A percentile compares a stretch with the other conserved stretches of the same genome.
These are phyloP conservation scores for Xylaria sp. DNA, from an alignment of 2,329 filamentous ascomycete genomes.

Conservation along the genomic window DNA sequence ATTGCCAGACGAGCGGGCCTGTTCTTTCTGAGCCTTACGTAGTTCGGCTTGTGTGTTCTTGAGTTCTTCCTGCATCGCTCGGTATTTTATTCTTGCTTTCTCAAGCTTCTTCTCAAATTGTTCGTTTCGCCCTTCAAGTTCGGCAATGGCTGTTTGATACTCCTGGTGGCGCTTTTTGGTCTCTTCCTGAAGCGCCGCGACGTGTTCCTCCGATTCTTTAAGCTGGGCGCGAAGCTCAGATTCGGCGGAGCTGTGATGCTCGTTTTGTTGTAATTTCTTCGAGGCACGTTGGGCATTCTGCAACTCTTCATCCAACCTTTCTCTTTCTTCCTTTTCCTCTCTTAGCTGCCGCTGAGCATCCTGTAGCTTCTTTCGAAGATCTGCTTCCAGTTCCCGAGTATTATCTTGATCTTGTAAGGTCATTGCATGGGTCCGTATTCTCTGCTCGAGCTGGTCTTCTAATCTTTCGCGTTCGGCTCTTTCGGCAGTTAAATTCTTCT, in stretches of 20 bases:
- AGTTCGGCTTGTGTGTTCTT: slow-evolving; percentile 68
- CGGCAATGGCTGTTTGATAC: slow-evolving; percentile 65
- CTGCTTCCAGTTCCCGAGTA: slow-evolving; percentile 48
- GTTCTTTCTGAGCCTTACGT: slow-evolving; percentile 52
- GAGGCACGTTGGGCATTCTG: slow-evolving; percentile 47
- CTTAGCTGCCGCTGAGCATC: slow-evolving; percentile 48
- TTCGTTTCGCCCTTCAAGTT: slow-evolving; percentile 71
- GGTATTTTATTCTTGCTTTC: slow-evolving; percentile 75
- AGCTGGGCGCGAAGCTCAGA: slow-evolving; percentile 49
- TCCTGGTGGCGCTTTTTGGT: slow-evolving; percentile 59
- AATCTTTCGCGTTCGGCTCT: slow-evolving; percentile 49
- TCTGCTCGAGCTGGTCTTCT: slow-evolving; percentile 51
- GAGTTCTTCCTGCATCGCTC: slow-evolving; percentile 76
- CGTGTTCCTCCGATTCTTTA: slow-evolving; percentile 46
- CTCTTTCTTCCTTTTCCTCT: slow-evolving; percentile 49
- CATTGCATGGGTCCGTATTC: slow-evolving; percentile 47
- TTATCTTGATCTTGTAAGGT: slow-evolving; percentile 49
- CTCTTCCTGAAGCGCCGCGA: slow-evolving; percentile 58
- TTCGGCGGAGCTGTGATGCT: slow-evolving; percentile 38
- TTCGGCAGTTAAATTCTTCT: slow-evolving; percentile 49
- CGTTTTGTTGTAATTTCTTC: slow-evolving; percentile 48
- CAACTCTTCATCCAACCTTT: slow-evolving; percentile 52
- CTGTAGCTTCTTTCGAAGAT: slow-evolving; percentile 50
- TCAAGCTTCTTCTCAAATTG: slow-evolving; percentile 77
- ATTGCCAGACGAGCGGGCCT: slow-evolving; percentile 52